Base-by-base conservation (phyloP, 495 filamentous ascomycete species). In the Aspergillus steynii region DNA sequence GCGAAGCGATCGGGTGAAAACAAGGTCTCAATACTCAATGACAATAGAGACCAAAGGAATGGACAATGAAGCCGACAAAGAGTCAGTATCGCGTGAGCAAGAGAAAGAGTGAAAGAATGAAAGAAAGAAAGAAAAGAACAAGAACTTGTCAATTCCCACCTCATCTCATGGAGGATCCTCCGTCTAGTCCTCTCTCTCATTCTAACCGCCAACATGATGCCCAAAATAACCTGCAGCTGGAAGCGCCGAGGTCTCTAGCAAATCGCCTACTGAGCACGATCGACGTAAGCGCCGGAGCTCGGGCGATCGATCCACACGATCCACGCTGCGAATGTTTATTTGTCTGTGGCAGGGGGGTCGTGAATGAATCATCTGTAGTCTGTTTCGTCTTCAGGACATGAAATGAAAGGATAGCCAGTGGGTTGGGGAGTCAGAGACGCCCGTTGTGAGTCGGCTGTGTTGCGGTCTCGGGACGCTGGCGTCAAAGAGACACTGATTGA, bases 191-290 rank as follows among this genome's bases (percentile, higher is more conserved):
- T 20, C 20, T 20, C 20, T 20, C 20, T 20, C 20, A 20, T 20
- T 20, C 20, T 20, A 53, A 28, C 27, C 51, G 51, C 51, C 51
- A 27, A 53, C 29, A 5, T 53, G 25, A n/a, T 12, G 10, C 51
- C 51, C 26, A 53, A 53, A 53, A 53, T 53, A 53, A n/a, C 1
- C 14, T 29, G 51, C 51, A 53, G 51, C 51, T 29, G 51, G 27
- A 53, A 31, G 51, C 51, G 51, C 51, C 29, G 51, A 12, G 51
- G 51, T 27, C 25, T 53, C 55, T 61, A 54, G 54, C 47, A 47
- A 45, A 60, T 53, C 50, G 52, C 48, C 61, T 63, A 63, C 61
- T 67, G 63, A 69, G 62, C 63, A 62, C 10, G 55, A 53, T 4
- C 46, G 49, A 48, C 20, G 34, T 42, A 53, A 28, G 56, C 63